Base-by-base conservation (phyloP, 176 grass and related monocot species). In the Poa pratensis region DNA sequence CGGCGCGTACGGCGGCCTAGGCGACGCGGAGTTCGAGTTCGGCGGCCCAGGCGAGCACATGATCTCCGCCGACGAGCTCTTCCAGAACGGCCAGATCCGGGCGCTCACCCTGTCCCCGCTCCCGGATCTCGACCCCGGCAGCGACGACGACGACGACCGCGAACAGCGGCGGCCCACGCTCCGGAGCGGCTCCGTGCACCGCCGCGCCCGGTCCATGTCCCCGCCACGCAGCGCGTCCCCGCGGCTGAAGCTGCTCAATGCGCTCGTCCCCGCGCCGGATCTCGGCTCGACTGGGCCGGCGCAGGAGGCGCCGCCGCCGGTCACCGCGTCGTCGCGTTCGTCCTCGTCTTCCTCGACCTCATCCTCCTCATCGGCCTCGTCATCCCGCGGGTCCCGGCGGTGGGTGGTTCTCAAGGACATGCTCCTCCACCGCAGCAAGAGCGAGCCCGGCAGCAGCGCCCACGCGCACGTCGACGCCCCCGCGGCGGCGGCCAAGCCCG, bases 11-110 rank as follows among this genome's bases (percentile, higher is more conserved):
- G 67, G 77, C 10, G 73, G 75, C 39, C 79, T 79, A 9, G 76
- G 84, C 4, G 93, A 95, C 75, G 76, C 87, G 6, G 93, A 93
- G 77, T 98, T 91, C 83, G 91, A 96, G 87, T 96, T 90, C 86
- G 90, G 83, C 18, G 74, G 84, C 3, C 84, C 86, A 5, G 86
- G 85, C 14, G 91, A 91, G 14, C 85, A 90, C 23, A 98, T 98
- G 96, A 95, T 93, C 77, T 95, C 96, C 18, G 96, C 96, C 9
- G 96, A 98, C 69, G 91, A 98, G 83, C 91, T 98, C 74, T 98
- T 98, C 84, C 75, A 90, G 80, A 92, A 98, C 78, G 96, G 96
- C 62, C 93, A 98, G 93, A 98, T 98, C 93, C 89, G 96, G 0
- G 93, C 96, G 23, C 88, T 98, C 51, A 98, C 90, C 68, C 85